Evolutionary conservation across 164 flowering plant genomes (phyloP), one percentile per base, ranked within the genome.

Genomic region (Buxus sempervirens): DNA sequence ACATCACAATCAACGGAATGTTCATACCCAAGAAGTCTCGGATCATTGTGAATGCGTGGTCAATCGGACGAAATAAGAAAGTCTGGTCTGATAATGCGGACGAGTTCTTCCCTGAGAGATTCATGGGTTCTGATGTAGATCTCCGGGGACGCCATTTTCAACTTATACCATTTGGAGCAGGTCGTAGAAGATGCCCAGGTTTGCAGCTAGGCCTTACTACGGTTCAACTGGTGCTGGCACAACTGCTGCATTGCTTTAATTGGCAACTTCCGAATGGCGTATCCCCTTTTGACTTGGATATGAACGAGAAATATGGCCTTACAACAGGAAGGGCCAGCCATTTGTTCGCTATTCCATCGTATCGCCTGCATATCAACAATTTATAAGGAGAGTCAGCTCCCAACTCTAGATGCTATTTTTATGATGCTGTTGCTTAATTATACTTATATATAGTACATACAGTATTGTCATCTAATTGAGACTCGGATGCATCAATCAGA

Each of bases 111-210:
- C 69, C 69, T 2, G 62, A 66, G 24, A 66, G 69, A 48, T 66
- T 66, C 32, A 38, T 0, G 4, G 62, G 23, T 21, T 15, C 21
- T 5, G 18, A 58, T 57, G 42, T 66, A 16, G 62, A 66, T 66
- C n/a, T 57, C 2, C 21, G 38, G 4, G 69, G 72, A 53, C 60
- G 32, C 22, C 51, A 69, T 7, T 69, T 48, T 42, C 20, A 62
- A 23, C 59, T 69, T 9, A 26, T 69, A 13, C 72, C 72, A 23
- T 62, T 69, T 12, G 72, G 72, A 12, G 62, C 60, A 9, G 72
- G 72, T n/a, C 58, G 72, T 19, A 60, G 72, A 60, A 49, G 57
- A 1, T 69, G 72, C 41, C 72, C 65, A 12, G 72, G 72, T 3
- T 22, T 69, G 59, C 59, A 53, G 18, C 16, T 69, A 49, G 72